These are phyloP conservation scores for Tulasnella sp. DNA, from an alignment of 768 basidiomycete species.

Conservation along the genomic window DNA sequence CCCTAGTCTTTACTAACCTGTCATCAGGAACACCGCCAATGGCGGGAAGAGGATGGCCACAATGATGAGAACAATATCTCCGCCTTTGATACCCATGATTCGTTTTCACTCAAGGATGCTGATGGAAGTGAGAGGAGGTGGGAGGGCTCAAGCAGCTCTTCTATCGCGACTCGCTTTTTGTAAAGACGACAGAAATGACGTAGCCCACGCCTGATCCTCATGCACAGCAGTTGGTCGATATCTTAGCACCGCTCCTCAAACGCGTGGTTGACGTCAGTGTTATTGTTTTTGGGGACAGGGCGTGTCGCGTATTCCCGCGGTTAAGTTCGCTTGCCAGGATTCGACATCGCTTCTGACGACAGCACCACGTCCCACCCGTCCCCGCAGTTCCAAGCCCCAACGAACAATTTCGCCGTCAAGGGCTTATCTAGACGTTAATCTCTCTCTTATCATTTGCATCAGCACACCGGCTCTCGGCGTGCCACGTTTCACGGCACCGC, in stretches of 20 bases:
- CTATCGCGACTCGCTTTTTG: background rate
- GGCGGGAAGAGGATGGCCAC: conserved; percentile 49
- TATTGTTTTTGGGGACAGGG: background rate
- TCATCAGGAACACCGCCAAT: conserved; percentile 57
- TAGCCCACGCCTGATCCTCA: background rate
- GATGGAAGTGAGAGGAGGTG: background rate
- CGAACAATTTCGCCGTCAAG: background rate
- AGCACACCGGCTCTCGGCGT: background rate
- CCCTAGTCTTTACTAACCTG: conserved; percentile 31
- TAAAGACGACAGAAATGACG: background rate
- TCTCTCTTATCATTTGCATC: background rate
- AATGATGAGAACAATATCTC: conserved; percentile 75
- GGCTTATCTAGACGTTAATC: background rate
- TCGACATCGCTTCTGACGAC: background rate
- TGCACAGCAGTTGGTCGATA: background rate
- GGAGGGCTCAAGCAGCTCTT: background rate
- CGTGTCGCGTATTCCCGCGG: conserved; percentile 6
- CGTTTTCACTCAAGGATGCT: background rate
- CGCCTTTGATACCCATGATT: conserved; percentile 41
- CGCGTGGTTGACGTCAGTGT: background rate
- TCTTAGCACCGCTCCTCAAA: background rate
- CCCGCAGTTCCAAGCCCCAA: conserved; percentile 3
- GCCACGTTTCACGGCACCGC: background rate
- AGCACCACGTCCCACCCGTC: background rate
- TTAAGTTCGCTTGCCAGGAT: background rate